Evolutionary conservation across 2,329 filamentous ascomycete species (phyloP).

Genomic region (Epicoccum sorghinum): DNA sequence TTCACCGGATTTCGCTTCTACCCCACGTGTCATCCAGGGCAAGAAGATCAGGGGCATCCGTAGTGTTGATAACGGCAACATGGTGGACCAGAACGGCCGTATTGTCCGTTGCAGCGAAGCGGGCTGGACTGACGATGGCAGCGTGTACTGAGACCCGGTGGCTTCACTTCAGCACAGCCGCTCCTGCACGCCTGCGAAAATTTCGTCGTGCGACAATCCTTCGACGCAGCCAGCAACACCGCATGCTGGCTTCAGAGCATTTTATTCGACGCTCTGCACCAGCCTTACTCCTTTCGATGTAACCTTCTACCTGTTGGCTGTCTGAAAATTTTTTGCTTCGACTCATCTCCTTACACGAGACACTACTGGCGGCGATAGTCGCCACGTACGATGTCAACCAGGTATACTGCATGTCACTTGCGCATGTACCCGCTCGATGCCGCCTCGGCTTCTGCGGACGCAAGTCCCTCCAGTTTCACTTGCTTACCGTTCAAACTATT

Average conservation of each 20-base stretch:
- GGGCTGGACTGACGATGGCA: constrained; percentile 60
- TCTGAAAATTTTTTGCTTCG: constrained; percentile 20
- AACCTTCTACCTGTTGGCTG: constrained; percentile 4
- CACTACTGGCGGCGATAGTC: constrained; percentile 32
- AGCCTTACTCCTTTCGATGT: constrained; percentile 12
- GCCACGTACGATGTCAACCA: constrained; percentile 31
- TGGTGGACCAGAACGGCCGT: constrained; percentile 51
- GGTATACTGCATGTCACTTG: constrained; percentile 18
- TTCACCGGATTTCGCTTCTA: constrained; percentile 44
- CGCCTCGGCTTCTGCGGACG: neutral
- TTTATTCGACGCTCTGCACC: neutral
- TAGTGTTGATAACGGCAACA: constrained; percentile 51
- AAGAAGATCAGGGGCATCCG: constrained; percentile 53
- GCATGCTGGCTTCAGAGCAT: neutral
- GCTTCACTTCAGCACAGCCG: neutral
- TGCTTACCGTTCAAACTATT: neutral
- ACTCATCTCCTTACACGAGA: constrained; percentile 20
- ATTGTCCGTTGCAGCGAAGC: constrained; percentile 57
- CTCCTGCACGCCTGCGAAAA: neutral
- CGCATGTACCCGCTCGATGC: constrained; percentile 5
- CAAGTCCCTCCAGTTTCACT: neutral
- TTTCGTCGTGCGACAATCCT: neutral
- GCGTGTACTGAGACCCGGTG: constrained; percentile 35
- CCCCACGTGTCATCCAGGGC: constrained; percentile 41
- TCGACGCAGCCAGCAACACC: neutral